These are phyloP conservation scores for Phialophora macrospora DNA, from an alignment of 2,329 filamentous ascomycete species.

Conservation along the genomic window DNA sequence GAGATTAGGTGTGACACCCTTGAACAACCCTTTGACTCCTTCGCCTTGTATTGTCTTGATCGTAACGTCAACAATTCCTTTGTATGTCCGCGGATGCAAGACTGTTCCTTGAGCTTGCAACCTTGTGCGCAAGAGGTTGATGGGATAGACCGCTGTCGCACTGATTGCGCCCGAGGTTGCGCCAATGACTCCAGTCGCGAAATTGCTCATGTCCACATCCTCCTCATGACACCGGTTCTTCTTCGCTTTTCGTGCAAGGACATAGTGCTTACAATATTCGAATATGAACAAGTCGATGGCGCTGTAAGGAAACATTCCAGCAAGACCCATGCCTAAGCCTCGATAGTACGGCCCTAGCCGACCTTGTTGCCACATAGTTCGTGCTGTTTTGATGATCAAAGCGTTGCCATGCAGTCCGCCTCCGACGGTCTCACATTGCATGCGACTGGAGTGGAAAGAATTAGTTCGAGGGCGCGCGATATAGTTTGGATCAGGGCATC, in stretches of 20 bases:
- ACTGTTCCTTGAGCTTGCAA: constrained; percentile 92
- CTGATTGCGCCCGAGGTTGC: constrained; percentile 90
- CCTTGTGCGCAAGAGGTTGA: constrained; percentile 90
- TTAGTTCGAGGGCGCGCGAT: constrained; percentile 5
- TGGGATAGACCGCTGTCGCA: constrained; percentile 89
- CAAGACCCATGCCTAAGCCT: constrained; percentile 87
- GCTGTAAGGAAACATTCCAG: constrained; percentile 97
- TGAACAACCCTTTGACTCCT: constrained; percentile 85
- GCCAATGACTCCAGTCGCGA: constrained; percentile 85
- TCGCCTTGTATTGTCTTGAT: constrained; percentile 81
- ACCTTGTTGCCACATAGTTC: constrained; percentile 81
- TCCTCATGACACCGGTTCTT: constrained; percentile 76
- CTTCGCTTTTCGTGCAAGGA: constrained; percentile 72
- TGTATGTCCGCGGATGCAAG: constrained; percentile 90
- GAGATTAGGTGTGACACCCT: constrained; percentile 91
- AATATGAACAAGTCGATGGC: constrained; percentile 97
- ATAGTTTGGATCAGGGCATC: constrained; percentile 20
- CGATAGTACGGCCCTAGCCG: constrained; percentile 82
- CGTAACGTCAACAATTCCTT: constrained; percentile 86
- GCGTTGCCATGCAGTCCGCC: constrained; percentile 82
- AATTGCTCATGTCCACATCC: constrained; percentile 77
- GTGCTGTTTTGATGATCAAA: constrained; percentile 79
- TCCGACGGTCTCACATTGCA: constrained; percentile 92
- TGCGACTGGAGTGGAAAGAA: constrained; percentile 58
- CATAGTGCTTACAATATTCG: constrained; percentile 81